phyloP scores from a whole-genome alignment of 1,139 yeast genomes.

The Blastobotrys persicus region DNA sequence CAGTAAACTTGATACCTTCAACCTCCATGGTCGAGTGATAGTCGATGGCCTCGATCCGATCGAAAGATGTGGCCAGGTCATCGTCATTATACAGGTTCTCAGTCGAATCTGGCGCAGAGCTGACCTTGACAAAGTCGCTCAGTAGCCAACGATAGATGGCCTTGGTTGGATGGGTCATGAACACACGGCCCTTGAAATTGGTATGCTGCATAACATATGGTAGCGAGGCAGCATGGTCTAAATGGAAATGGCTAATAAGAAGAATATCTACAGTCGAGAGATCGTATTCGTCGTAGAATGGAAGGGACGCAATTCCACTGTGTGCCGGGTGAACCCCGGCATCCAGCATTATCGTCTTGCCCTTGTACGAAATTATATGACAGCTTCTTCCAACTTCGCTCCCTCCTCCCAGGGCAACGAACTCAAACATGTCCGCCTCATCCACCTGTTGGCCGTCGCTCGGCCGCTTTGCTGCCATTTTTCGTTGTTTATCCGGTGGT shows the following conservation, averaged over 20 bases:
- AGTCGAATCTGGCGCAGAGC: conserved; percentile 49
- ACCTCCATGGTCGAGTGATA: conserved; percentile 94
- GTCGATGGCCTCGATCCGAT: conserved; percentile 87
- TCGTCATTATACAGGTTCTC: conserved; percentile 75
- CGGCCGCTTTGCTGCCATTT: conserved; percentile 23
- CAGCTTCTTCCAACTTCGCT: conserved; percentile 97
- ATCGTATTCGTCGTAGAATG: conserved; percentile 94
- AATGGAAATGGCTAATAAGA: conserved; percentile 88
- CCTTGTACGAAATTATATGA: conserved; percentile 87
- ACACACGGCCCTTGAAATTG: conserved; percentile 88
- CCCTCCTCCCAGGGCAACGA: conserved; percentile 99
- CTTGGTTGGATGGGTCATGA: conserved; percentile 98
- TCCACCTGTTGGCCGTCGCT: conserved; percentile 20
- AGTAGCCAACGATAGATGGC: conserved; percentile 95
- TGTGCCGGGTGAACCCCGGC: conserved; percentile 98
- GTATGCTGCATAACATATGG: conserved; percentile 99
- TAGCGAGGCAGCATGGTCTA: conserved; percentile 95
- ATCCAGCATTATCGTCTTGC: conserved; percentile 95
- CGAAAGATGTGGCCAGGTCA: conserved; percentile 83
- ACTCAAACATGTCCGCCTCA: conserved; percentile 48
- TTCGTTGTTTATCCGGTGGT: no score
- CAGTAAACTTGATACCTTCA: conserved; percentile 92
- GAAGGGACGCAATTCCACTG: conserved; percentile 84
- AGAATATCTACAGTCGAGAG: conserved; percentile 81
- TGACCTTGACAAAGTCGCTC: conserved; percentile 91